These are phyloP conservation scores for Sphaerobolus stellatus DNA, from an alignment of 1,284 basidiomycete species.

Conservation along the genomic window DNA sequence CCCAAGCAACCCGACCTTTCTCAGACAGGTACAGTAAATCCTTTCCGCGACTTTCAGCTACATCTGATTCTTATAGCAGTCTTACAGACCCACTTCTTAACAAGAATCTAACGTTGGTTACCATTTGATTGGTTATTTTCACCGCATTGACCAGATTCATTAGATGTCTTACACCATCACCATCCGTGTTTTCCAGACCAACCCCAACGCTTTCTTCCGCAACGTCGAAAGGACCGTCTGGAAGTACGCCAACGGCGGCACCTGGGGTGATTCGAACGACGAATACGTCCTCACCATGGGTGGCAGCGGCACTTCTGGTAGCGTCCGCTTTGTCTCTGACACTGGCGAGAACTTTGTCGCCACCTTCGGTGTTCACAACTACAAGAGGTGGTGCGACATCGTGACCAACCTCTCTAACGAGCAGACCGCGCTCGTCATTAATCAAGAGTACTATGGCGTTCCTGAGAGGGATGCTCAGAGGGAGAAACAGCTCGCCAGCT, in stretches of 20 bases:
- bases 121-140: too few relatives aligned
- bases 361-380: constrained; percentile 41
- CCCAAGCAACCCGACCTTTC: too few relatives aligned
- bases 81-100: too few relatives aligned
- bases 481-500: constrained; percentile 26
- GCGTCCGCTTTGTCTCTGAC: constrained; percentile 33
- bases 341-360: constrained; percentile 33
- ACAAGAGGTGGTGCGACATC: constrained; percentile 40
- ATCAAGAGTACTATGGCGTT: constrained; percentile 31
- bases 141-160: too few relatives aligned
- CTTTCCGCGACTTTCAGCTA: too few relatives aligned
- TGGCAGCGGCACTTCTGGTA: constrained; percentile 39
- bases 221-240: constrained; percentile 35
- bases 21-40: too few relatives aligned
- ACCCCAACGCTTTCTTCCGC: constrained; percentile 30
- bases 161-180: constrained; percentile 33
- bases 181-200: constrained; percentile 32
- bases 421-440: constrained; percentile 29
- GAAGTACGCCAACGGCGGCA: constrained; percentile 30
- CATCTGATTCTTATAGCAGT: too few relatives aligned
- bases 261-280: constrained; percentile 28
- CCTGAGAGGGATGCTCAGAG: constrained; percentile 14
- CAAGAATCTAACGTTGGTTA: too few relatives aligned
- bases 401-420: constrained; percentile 26
- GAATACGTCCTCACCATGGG: constrained; percentile 31